Conservation (phyloP, 805 yeast species). For the Cyberlindnera xylosilytica region DNA sequence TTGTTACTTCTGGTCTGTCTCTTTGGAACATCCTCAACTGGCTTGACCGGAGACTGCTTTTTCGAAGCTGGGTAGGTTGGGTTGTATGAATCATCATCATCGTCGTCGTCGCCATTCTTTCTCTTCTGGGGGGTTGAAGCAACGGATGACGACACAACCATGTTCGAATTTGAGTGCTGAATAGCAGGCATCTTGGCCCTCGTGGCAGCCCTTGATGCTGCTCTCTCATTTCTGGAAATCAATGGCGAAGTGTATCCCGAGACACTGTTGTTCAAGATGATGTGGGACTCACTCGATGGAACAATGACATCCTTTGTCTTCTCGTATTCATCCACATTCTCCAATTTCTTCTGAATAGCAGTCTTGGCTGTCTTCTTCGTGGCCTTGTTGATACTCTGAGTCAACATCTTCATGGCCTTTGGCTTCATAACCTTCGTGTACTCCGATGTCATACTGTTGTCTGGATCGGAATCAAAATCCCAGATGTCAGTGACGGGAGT, state of each 20-base stretch:
- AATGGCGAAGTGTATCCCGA: conserved; percentile 20
- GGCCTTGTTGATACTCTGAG: background rate
- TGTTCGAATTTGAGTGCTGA: too few relatives aligned
- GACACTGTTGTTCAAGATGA: conserved; percentile 6
- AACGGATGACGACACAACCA: too few relatives aligned
- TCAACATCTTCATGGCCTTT: conserved; percentile 10
- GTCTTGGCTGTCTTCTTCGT: background rate
- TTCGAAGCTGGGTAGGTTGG: background rate
- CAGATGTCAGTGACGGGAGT: conserved; percentile 18
- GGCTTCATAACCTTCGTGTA: background rate
- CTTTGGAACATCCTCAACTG: background rate
- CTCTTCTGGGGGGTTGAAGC: background rate
- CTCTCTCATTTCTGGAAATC: conserved; percentile 7
- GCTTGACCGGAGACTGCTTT: background rate
- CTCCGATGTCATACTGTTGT: too few relatives aligned
- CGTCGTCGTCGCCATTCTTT: background rate
- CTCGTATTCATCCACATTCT: conserved; percentile 2
- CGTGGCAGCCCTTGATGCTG: conserved; percentile 4
- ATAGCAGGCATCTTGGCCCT: background rate
- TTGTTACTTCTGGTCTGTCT: background rate
- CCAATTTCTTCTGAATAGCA: conserved; percentile 14
- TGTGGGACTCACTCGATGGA: conserved; percentile 2
- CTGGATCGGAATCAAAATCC: conserved; percentile 23
- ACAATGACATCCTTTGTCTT: conserved; percentile 8
- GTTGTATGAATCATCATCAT: conserved; percentile 1